Base-by-base conservation (phyloP, 495 filamentous ascomycete species). In the Penicillium canescens region DNA sequence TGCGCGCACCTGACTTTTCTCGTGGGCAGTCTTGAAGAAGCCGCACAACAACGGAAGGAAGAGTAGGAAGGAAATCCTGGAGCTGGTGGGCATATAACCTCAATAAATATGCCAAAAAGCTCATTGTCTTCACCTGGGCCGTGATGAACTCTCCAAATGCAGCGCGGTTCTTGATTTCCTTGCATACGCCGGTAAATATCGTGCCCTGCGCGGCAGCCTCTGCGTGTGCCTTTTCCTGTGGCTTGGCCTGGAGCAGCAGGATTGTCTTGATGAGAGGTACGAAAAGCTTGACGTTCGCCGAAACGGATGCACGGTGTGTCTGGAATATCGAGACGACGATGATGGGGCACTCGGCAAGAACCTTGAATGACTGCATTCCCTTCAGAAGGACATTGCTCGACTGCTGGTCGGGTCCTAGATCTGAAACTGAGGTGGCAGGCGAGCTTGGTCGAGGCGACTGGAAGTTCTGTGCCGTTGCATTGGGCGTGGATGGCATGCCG, bases 271-370 rank as follows among this genome's bases (percentile, higher is more conserved):
- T 98, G 21, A 92, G 74, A 6, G 94, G 95, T 2, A 97, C 89
- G 57, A 99, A 99, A 2, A 83, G 77, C 77, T 90, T 94, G 36
- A 99, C 93, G 59, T 98, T 98, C 38, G 81, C 78, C 21, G 81
- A 73, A 2, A 96, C 94, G 23, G 85, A 87, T 20, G 65, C 72
- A 43, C 92, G 83, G 58, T 99, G 90, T 2, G 91, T 87, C 70
- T 98, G 94, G 73, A 99, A 98, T 57, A 98, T 87, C 7, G 95
- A 98, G 14, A 99, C 95, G 26, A 99, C 95, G 51, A 98, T 97
- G 54, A 99, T 99, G 1, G 95, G 95, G 57, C 92, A 98, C 68
- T 99, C 95, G 0, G 93, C 90, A 13, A 98, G 81, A 33, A 99
- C 95, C 70, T 98, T 99, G 80, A 99, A 99, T 5, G 93, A 97